Evolutionary conservation across 2,329 filamentous ascomycete genomes (phyloP).

Genomic region (Capronia americana): DNA sequence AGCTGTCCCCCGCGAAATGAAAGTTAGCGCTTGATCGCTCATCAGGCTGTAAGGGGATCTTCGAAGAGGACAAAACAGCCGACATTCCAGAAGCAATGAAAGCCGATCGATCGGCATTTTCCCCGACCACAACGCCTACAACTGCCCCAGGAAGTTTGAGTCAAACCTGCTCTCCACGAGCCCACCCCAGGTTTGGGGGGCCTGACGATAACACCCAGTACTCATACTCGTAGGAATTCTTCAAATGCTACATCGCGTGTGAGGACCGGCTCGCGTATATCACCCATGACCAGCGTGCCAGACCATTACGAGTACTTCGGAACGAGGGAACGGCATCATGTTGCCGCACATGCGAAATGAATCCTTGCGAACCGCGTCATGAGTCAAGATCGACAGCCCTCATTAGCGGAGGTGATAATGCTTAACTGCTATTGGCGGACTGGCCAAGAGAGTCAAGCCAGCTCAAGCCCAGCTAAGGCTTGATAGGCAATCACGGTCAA

Average conservation of each 20-base stretch:
- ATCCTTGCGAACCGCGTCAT: not conserved
- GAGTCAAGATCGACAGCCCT: not conserved
- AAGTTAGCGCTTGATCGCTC: not conserved
- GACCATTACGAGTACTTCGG: not conserved
- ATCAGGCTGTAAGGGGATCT: not conserved
- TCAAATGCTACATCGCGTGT: not conserved
- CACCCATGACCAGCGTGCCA: no score
- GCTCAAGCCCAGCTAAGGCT: constrained; percentile 10
- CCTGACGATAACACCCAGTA: not conserved
- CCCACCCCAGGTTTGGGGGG: not conserved
- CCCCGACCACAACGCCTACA: not conserved
- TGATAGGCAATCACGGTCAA: constrained; percentile 6
- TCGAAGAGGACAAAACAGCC: constrained; percentile 4
- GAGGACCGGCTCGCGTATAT: not conserved
- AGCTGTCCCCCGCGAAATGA: constrained; percentile 6
- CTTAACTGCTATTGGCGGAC: constrained; percentile 21
- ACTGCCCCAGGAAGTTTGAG: not conserved
- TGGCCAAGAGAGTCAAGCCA: constrained; percentile 21
- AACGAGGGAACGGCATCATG: not conserved
- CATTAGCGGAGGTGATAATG: not conserved
- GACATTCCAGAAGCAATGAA: constrained; percentile 12
- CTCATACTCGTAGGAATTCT: not conserved
- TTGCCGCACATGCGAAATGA: not conserved
- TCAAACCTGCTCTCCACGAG: not conserved
- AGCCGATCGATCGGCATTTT: constrained; percentile 5